A percentile compares a stretch with the other conserved stretches of the same genome.
Evolutionary conservation across 306 rosid genomes (phyloP).

Genomic region (Rosa multiflora): DNA sequence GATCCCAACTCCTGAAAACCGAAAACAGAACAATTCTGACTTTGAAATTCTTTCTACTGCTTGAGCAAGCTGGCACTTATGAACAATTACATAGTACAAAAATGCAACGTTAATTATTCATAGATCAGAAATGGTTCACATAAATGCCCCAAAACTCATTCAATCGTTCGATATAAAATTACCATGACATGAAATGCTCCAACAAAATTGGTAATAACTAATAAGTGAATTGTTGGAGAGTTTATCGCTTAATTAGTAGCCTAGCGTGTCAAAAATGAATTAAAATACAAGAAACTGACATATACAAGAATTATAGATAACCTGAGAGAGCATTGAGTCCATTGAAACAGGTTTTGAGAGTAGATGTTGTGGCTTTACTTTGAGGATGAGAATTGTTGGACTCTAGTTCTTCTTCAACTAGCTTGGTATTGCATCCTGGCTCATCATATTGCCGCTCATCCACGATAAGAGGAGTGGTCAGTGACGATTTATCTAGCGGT

Average conservation of each 20-base stretch:
- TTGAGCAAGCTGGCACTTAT: neutral
- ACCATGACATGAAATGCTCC: neutral
- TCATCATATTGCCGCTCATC: slow-evolving; percentile 18
- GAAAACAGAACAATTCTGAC: neutral
- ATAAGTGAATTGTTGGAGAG: neutral
- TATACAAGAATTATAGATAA: neutral
- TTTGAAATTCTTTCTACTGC: neutral
- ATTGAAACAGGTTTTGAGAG: slow-evolving; percentile 40
- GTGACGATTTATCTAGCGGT: neutral
- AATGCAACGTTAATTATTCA: neutral
- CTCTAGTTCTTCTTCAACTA: slow-evolving; percentile 28
- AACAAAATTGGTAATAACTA: neutral
- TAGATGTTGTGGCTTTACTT: slow-evolving; percentile 22
- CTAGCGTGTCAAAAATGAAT: neutral
- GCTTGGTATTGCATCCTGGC: slow-evolving; percentile 1
- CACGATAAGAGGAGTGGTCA: slow-evolving; percentile 32
- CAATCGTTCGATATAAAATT: neutral
- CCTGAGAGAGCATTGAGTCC: slow-evolving; percentile 47
- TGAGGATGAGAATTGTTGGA: slow-evolving; percentile 4
- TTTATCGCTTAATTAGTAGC: neutral
- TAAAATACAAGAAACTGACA: neutral
- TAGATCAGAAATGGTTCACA: neutral
- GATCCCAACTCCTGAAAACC: slow-evolving; percentile 71
- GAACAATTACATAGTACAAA: neutral
- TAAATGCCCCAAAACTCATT: neutral